Evolutionary conservation across 805 yeast genomes (phyloP), one percentile per base, ranked within the genome.

Genomic region (Candida endomychidarum): DNA sequence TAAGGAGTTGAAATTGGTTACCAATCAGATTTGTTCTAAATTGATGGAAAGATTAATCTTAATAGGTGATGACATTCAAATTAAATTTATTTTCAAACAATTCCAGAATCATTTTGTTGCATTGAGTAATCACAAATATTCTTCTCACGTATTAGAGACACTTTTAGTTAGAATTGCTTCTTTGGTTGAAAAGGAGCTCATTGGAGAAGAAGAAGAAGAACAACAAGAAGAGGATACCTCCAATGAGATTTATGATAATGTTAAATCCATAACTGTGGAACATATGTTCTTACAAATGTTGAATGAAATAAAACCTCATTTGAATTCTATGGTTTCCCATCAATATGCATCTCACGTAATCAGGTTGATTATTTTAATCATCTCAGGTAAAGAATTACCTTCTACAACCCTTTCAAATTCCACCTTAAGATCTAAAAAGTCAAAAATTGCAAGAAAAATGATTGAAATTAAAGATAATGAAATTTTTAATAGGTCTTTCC

Each of bases 1-100:
- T 2, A 89, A 90, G 53, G 98, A 91, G 61, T 68, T 93, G 50
- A 91, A 93, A 61, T 71, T 91, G 28, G 96, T 86, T 3, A 91
- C 96, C 2, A 90, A 91, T 56, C 97, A 90, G 56, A 88, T 91
- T 42, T 89, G 97, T 60, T 91, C 98, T 17, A 91, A 91, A 58
- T 71, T 93, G 43, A 74, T 93, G 70, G 99, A 91, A 62, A 73
- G 99, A 56, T 66, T 91, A 45, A 75, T 91, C n/a, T 62, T 86
- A 29, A 65, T 70, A 14, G 83, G 90, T 11, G 70, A 74, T 19
- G 82, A 80, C 45, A 67, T 62, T 9, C 95, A 88, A 58, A 61
- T 88, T 43, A 80, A 81, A 51, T 67, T 70, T 22, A 56, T 90
- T 0, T 85, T 83, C 60, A 74, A 72, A 43, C 77, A 81, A 1